Base-by-base conservation (phyloP, 176 grass and related monocot genomes). In the Musa itinerans region DNA sequence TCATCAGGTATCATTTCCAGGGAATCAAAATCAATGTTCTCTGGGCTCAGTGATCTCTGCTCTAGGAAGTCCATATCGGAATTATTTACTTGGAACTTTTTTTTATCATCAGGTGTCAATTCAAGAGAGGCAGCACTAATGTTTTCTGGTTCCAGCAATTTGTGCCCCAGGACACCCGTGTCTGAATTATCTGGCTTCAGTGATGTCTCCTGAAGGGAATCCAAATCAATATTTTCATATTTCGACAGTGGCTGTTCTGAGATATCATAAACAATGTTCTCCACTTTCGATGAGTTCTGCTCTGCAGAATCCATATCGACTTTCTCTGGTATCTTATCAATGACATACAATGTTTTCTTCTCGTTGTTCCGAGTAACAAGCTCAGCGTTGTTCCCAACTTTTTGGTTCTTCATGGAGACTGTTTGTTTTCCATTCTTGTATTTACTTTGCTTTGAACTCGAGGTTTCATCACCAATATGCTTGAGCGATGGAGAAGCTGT, bases 281-380 rank as follows among this genome's bases (percentile, higher is more conserved):
- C 21, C 10, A 2, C 8, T 34, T 49, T 15, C 21, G 8, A 3
- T 22, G 25, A 65, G 12, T 17, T 70, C 68, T 51, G 43, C 10
- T 50, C 11, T 21, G 14, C 23, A 14, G 9, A 19, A 50, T 51
- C 29, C 7, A 25, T 11, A 50, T 50, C 17, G 9, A 49, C 9
- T 1, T 26, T 51, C 2, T 50, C 19, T 25, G 34, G 2, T 12
- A 9, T 14, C n/a, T n/a, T 25, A 12, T 59, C 72, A 52, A 77
- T 74, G 66, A 66, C 76, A 81, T 85, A 68, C 15, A 76, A 49
- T 34, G 70, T 87, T 61, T 69, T 83, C 34, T 83, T 80, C 76
- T 74, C 54, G 10, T 17, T 26, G 10, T 21, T 49, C 27, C 63
- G 64, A 27, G 4, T 25, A 9, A 53, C 79, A 73, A 17, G 69